A percentile compares a stretch with the other conserved stretches of the same genome.
These are phyloP conservation scores for Apodospora peruviana DNA, from an alignment of 495 filamentous ascomycete genomes.

Conservation along the genomic window DNA sequence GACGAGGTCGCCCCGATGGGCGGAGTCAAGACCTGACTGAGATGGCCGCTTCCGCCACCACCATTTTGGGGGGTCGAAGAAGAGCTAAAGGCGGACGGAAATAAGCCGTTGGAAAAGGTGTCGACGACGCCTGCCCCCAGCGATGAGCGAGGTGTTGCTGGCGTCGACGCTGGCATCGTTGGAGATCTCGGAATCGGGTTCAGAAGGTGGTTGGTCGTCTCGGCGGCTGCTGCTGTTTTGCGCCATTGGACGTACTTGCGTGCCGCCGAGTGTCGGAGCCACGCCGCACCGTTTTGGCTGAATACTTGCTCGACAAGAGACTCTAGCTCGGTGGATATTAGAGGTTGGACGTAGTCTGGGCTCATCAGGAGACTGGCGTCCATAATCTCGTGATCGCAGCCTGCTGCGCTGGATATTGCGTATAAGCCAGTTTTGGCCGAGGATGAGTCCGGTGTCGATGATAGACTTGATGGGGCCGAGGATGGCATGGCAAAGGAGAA, in stretches of 20 bases:
- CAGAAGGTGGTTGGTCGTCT: no score
- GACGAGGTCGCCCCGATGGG: slow-evolving; percentile 41
- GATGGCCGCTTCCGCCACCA: no score
- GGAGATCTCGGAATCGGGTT: slow-evolving; percentile 1
- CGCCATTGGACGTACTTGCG: slow-evolving; percentile 80
- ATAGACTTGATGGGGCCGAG: slow-evolving; percentile 14
- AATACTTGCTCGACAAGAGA: slow-evolving; percentile 70
- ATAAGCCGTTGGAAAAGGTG: not conserved
- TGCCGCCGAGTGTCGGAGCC: slow-evolving; percentile 79
- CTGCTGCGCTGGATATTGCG: slow-evolving; percentile 73
- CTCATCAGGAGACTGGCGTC: slow-evolving; percentile 95
- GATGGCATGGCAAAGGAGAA: slow-evolving; percentile 57
- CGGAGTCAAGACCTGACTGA: slow-evolving; percentile 10
- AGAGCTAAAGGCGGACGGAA: not conserved
- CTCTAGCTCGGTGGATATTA: slow-evolving; percentile 70
- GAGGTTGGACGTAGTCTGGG: slow-evolving; percentile 83
- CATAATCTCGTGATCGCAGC: slow-evolving; percentile 80
- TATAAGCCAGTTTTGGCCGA: slow-evolving; percentile 50
- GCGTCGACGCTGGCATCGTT: slow-evolving; percentile 19
- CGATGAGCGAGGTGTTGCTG: slow-evolving; percentile 2
- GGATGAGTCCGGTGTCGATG: slow-evolving; percentile 11
- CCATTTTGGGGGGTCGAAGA: slow-evolving; percentile 12
- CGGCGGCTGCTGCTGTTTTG: slow-evolving; percentile 12
- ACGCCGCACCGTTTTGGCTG: slow-evolving; percentile 72
- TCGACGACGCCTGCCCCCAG: not conserved